Conservation (phyloP, 225 moss, liverwort and hornwort species). For the Lunularia cruciata region DNA sequence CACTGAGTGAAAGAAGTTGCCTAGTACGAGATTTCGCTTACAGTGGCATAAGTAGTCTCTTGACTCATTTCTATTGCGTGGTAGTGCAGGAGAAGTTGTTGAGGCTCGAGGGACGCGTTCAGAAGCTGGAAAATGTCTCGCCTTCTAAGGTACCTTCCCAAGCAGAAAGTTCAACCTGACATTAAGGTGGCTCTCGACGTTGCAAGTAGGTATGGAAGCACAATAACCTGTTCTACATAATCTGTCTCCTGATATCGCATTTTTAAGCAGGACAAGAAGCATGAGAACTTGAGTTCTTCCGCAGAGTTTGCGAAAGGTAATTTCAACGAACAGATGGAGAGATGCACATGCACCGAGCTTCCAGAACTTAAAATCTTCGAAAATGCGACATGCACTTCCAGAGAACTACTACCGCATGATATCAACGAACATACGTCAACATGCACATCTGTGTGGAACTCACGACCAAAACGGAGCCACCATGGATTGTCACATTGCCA, state of each 20-base stretch:
- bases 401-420: background rate
- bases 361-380: background rate
- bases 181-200: no score
- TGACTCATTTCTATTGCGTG: background rate
- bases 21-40: no score
- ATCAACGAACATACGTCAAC: background rate
- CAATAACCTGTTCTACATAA: no score
- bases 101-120: constrained; percentile 37
- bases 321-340: background rate
- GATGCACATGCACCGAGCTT: background rate
- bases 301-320: background rate
- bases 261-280: background rate
- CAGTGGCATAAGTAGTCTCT: no score
- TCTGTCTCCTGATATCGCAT: no score
- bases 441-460: background rate
- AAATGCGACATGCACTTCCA: background rate
- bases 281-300: background rate
- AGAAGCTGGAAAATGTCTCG: constrained; percentile 26
- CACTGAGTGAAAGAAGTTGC: no score
- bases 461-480: constrained; percentile 16
- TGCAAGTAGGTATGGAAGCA: no score
- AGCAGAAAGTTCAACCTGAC: background rate
- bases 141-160: constrained; percentile 19
- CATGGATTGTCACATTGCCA: constrained; percentile 12
- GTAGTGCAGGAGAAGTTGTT: constrained; percentile 43